Percentiles rank a stretch among this genome's conserved stretches.
Evolutionary conservation across 495 filamentous ascomycete species (phyloP).

Genomic region (Aspergillus cristatus): DNA sequence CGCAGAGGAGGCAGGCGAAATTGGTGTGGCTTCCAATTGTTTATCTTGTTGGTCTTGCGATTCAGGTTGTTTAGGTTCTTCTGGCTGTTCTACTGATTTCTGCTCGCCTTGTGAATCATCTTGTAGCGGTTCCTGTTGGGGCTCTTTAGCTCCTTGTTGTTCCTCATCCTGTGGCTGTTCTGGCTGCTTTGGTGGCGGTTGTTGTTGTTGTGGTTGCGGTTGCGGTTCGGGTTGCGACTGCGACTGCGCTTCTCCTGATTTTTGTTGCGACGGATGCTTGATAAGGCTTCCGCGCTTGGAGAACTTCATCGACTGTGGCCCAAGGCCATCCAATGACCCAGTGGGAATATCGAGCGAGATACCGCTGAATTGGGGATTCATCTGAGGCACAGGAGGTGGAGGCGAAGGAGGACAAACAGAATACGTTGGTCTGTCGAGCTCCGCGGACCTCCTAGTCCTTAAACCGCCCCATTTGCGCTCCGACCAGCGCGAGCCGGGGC

Average conservation of each 20-base stretch:
- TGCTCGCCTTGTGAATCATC: too few species aligned
- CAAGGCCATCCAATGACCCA: constrained; percentile 42
- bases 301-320: constrained; percentile 44
- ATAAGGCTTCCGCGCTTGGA: constrained; percentile 47
- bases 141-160: not conserved
- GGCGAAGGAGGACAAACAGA: constrained; percentile 1
- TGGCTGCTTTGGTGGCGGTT: not conserved
- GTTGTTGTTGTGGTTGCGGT: constrained; percentile 1
- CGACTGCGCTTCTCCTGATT: constrained; percentile 12
- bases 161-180: not conserved
- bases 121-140: not conserved
- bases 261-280: constrained; percentile 17
- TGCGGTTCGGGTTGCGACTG: constrained; percentile 11
- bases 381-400: constrained; percentile 24
- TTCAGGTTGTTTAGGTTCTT: too few species aligned
- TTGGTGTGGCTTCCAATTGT: not conserved
- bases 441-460: constrained; percentile 24
- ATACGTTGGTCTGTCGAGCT: constrained; percentile 25
- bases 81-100: not conserved
- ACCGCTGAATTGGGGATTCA: constrained; percentile 38
- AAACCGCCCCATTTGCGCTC: constrained; percentile 36
- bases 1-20: constrained; percentile 1
- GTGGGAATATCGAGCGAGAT: constrained; percentile 51
- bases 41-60: constrained; percentile 1
- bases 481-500: constrained; percentile 35